phyloP scores from a whole-genome alignment of 352 stramenopile species.

The Globisporangium acanthophoron region DNA sequence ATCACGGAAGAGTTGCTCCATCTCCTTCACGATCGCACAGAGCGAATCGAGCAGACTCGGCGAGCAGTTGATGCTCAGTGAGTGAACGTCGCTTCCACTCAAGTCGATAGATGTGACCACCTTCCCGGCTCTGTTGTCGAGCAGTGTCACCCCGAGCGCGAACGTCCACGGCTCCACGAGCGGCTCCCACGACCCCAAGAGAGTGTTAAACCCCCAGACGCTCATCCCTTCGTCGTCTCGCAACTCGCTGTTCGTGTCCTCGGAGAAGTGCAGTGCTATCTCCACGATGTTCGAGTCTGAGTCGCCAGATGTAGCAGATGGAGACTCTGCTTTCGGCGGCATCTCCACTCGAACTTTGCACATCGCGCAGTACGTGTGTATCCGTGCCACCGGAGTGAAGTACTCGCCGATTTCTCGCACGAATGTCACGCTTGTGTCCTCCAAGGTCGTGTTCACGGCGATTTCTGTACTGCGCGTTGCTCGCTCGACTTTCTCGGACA shows the following conservation, averaged over 20 bases:
- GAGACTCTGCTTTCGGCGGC: slow-evolving; percentile 7
- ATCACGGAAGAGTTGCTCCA: slow-evolving; percentile 31
- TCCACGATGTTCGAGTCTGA: background rate
- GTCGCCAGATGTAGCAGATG: no score
- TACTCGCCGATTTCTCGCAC: slow-evolving; percentile 71
- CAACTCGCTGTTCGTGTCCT: slow-evolving; percentile 40
- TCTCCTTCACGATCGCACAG: slow-evolving; percentile 52
- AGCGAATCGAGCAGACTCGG: slow-evolving; percentile 57
- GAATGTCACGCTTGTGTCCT: slow-evolving; percentile 66
- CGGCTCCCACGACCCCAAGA: slow-evolving; percentile 73
- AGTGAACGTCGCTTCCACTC: slow-evolving; percentile 43
- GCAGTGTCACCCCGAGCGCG: slow-evolving; percentile 25
- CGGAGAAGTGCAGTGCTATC: slow-evolving; percentile 49
- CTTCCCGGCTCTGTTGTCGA: slow-evolving; percentile 38
- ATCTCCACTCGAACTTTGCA: slow-evolving; percentile 51
- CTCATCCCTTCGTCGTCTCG: slow-evolving; percentile 69
- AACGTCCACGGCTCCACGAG: slow-evolving; percentile 80
- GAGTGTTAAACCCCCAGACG: slow-evolving; percentile 72
- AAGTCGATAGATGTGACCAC: slow-evolving; percentile 47
- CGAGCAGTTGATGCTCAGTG: slow-evolving; percentile 69
- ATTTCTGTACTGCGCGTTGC: slow-evolving; percentile 10
- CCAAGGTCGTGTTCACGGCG: slow-evolving; percentile 46
- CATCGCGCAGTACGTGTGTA: slow-evolving; percentile 64
- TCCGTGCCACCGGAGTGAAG: slow-evolving; percentile 54
- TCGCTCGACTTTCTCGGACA: no score